Evolutionary conservation across 371 early-diverging fungal species (phyloP).

Genomic region (Mucor circinelloides): DNA sequence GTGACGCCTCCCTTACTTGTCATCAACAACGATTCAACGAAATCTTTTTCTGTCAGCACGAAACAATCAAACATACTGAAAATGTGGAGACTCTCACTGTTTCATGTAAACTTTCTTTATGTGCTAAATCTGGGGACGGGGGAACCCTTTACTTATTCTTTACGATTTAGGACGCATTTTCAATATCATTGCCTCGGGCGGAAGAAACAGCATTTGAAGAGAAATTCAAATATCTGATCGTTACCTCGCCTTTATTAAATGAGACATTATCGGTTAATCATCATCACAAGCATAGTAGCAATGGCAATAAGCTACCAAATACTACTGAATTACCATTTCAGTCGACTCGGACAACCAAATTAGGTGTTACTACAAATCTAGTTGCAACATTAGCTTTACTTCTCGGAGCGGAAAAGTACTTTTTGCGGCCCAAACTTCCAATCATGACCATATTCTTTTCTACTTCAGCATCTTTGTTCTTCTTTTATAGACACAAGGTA

Average conservation of each 20-base stretch:
- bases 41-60: not conserved
- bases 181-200: constrained; percentile 42
- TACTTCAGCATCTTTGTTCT: constrained; percentile 37
- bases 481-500: constrained; percentile 47
- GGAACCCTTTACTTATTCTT: not conserved
- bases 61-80: constrained; percentile 23
- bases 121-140: not conserved
- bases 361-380: constrained; percentile 18
- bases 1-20: constrained; percentile 25
- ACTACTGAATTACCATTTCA: constrained; percentile 23
- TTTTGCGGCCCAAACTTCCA: constrained; percentile 19
- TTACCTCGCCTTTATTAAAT: constrained; percentile 64
- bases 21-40: not conserved
- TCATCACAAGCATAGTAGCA: constrained; percentile 32
- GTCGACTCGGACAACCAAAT: constrained; percentile 20
- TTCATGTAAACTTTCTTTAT: constrained; percentile 30
- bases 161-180: constrained; percentile 36
- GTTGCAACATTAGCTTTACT: constrained; percentile 19
- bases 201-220: constrained; percentile 70
- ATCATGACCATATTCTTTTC: constrained; percentile 33
- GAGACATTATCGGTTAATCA: constrained; percentile 52
- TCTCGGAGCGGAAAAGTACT: constrained; percentile 31
- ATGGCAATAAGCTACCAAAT: constrained; percentile 20
- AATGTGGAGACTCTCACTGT: constrained; percentile 42
- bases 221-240: constrained; percentile 66